Base-by-base conservation (phyloP, 345 rosid species). In the Camelina hispida region DNA sequence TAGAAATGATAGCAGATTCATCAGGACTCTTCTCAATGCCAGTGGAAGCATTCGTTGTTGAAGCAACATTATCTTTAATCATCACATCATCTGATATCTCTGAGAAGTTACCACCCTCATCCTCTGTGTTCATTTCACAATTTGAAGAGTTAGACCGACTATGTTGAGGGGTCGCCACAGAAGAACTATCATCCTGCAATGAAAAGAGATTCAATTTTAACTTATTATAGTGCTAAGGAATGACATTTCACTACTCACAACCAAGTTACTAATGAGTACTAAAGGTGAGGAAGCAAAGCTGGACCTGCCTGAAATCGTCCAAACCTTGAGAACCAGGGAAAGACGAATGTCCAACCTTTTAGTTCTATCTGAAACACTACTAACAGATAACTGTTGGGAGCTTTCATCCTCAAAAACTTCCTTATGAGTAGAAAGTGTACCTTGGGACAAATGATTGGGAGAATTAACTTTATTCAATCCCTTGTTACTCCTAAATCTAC, bases 341-440 rank as follows among this genome's bases (percentile, higher is more conserved):
- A 60, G 28, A 64, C 59, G 17, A 73, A 30, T 57, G 13, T 70
- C 78, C 69, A 64, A 71, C 11, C 8, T 56, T 75, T 79, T 71
- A 38, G 59, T 71, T 46, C 13, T 71, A 62, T 58, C 79, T 8
- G 62, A 58, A 57, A 62, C 59, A 55, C 46, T 59, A 69, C 62
- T 72, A 22, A 56, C 68, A 62, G 81, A 61, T 20, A 61, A 73
- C 53, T 74, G 76, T 25, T 68, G 82, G 11, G 85, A 79, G 76
- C 25, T 35, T 43, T 83, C 85, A 76, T 85, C 84, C 82, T 87
- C 87, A 18, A 79, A 63, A 76, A 83, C 88, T 83, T 87, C 88
- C 78, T 83, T 85, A 62, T 87, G 90, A 1, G 84, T 85, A 68
- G 90, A 70, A 85, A 87, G 90, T 56, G 80, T 11, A 46, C 14